phyloP scores from a whole-genome alignment of 371 early-diverging fungal genomes.

The Apophysomyces ossiformis region DNA sequence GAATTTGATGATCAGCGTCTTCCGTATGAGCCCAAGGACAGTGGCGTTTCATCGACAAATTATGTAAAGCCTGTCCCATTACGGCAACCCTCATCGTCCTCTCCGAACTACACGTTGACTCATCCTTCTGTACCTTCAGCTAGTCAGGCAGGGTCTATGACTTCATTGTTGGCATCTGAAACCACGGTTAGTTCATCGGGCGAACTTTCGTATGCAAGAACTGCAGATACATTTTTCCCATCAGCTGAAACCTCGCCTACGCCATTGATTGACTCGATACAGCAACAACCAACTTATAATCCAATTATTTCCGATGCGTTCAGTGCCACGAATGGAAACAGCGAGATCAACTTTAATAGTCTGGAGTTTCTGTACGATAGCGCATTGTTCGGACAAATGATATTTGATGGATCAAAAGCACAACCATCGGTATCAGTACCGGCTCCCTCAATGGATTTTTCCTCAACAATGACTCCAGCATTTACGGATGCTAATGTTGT shows the following conservation, averaged over 20 bases:
- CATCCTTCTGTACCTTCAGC: neutral
- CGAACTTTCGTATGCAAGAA: neutral
- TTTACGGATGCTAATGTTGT: neutral
- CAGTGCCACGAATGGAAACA: constrained; percentile 1
- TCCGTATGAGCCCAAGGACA: neutral
- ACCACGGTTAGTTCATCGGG: neutral
- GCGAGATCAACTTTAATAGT: constrained; percentile 46
- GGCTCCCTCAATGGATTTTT: neutral
- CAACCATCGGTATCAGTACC: constrained; percentile 7
- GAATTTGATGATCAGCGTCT: constrained; percentile 22
- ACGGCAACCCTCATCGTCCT: neutral
- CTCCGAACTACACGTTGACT: constrained; percentile 11
- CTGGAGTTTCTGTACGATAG: constrained; percentile 46
- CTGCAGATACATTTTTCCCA: neutral
- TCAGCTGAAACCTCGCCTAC: neutral
- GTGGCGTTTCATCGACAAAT: neutral
- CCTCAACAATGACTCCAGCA: neutral
- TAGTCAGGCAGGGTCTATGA: neutral
- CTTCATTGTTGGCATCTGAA: constrained; percentile 4
- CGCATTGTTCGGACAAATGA: constrained; percentile 51
- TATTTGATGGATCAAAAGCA: constrained; percentile 37
- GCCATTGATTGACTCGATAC: neutral
- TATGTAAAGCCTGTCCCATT: constrained; percentile 9
- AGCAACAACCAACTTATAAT: constrained; percentile 11
- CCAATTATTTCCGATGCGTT: neutral